Evolutionary conservation across 192 early-diverging fungal genomes (phyloP).

Genomic region (Entophlyctis luteolus): DNA sequence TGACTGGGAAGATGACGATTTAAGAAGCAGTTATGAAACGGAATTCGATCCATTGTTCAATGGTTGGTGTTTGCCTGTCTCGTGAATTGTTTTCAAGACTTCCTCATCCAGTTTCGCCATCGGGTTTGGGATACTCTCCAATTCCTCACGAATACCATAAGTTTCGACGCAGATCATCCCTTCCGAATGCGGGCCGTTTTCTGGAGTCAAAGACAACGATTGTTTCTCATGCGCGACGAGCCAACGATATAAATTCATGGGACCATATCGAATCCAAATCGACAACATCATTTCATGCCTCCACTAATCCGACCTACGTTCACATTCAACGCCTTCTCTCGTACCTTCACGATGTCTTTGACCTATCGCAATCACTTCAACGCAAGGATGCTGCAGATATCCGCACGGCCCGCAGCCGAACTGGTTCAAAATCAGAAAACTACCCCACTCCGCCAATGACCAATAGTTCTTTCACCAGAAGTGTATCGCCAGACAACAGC

Average conservation of each 20-base stretch:
- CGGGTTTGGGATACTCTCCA: too few species aligned
- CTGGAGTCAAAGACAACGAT: background rate
- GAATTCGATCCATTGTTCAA: constrained; percentile 15
- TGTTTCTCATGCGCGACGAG: background rate
- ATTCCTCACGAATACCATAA: background rate
- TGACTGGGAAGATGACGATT: constrained; percentile 21
- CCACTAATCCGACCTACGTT: constrained; percentile 21
- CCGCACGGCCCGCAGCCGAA: background rate
- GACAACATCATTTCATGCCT: constrained; percentile 20
- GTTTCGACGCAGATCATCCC: constrained; percentile 5
- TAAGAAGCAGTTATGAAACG: constrained; percentile 15
- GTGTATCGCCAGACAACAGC: background rate
- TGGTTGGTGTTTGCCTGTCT: background rate
- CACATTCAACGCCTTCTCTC: constrained; percentile 43
- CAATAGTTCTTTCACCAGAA: too few species aligned
- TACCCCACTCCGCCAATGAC: too few species aligned
- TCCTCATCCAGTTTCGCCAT: too few species aligned
- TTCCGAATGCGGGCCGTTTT: constrained; percentile 14
- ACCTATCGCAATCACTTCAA: constrained; percentile 46
- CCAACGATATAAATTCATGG: constrained; percentile 12
- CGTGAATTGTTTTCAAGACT: too few species aligned
- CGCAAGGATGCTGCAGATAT: constrained; percentile 18
- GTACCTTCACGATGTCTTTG: constrained; percentile 58
- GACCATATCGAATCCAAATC: background rate
- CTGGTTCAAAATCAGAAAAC: background rate